These are phyloP conservation scores for Schizophyllum commune DNA, from an alignment of 1,284 basidiomycete species.

Conservation along the genomic window DNA sequence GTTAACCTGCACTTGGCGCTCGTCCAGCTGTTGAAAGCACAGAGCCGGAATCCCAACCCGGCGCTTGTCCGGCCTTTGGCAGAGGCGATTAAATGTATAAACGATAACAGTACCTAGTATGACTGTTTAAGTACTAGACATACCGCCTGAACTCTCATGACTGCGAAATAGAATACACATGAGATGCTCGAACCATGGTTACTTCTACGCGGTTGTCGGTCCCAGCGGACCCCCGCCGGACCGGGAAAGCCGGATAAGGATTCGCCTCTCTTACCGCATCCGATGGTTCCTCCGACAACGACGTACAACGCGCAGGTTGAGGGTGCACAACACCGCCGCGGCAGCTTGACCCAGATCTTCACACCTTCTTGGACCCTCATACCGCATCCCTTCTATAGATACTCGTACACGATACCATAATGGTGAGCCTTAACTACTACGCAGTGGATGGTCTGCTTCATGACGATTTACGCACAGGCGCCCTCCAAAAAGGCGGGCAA, in stretches of 20 bases:
- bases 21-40: conserved; percentile 34
- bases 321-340: not conserved
- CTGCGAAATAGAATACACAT: too few relatives aligned
- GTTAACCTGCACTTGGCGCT: conserved; percentile 41
- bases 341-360: not conserved
- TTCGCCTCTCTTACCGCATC: not conserved
- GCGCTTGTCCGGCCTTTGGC: not conserved
- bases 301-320: not conserved
- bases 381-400: not conserved
- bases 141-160: too few relatives aligned
- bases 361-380: not conserved
- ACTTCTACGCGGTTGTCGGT: not conserved
- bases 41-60: not conserved
- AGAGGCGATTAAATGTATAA: not conserved
- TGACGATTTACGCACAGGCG: conserved; percentile 40
- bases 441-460: not conserved
- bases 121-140: too few relatives aligned
- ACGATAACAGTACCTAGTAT: not conserved
- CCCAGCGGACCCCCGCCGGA: too few relatives aligned
- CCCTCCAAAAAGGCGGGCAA: conserved; percentile 89
- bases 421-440: not conserved
- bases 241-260: conserved; percentile 1
- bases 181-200: too few relatives aligned
- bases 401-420: not conserved
- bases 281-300: not conserved